Base-by-base conservation (phyloP, 345 rosid species). In the Aquilaria sinensis region DNA sequence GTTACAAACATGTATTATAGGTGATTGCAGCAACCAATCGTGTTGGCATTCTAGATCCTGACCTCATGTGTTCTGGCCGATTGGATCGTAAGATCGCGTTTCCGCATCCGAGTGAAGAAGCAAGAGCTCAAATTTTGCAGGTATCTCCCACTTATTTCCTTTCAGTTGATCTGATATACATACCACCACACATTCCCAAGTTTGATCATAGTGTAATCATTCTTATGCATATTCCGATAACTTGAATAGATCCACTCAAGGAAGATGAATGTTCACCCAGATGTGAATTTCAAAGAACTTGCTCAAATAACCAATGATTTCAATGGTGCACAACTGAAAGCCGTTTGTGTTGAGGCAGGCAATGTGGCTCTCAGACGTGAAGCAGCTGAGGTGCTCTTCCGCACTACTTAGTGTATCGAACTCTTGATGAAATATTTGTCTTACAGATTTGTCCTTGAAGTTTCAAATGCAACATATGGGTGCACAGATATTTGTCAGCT, bases 1-100 rank as follows among this genome's bases (percentile, higher is more conserved):
- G 7, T 10, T 8, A n/a, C 23, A 23, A 23, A 1, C 23, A 23
- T 23, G 23, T 10, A 57, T 31, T 10, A 61, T 74, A 94, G 99
- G 99, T 95, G 63, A 89, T 95, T 66, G 99, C 99, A 56, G 99
- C 99, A 51, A 95, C 99, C 50, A 95, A 91, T 77, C 85, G 99
- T 63, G 97, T 97, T 62, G 99, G 91, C 76, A 91, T 95, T 63
- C 78, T 95, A 62, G 99, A 95, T 56, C 99, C 99, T 77, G 99
- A 97, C 7, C 92, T 95, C 29, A 95, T 95, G 98, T 96, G 99
- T 51, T 89, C 99, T 47, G 98, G 99, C 64, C 83, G 99, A 45
- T 71, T 95, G 79, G 99, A 95, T 88, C 86, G 99, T 41, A 95
- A 95, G 80, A 95, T 95, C 10, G 99, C 89, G 83, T 95, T 95